Percentiles rank a stretch among this genome's conserved stretches.
Conservation (phyloP, 2,329 filamentous ascomycete genomes). For the Pyricularia sp. region DNA sequence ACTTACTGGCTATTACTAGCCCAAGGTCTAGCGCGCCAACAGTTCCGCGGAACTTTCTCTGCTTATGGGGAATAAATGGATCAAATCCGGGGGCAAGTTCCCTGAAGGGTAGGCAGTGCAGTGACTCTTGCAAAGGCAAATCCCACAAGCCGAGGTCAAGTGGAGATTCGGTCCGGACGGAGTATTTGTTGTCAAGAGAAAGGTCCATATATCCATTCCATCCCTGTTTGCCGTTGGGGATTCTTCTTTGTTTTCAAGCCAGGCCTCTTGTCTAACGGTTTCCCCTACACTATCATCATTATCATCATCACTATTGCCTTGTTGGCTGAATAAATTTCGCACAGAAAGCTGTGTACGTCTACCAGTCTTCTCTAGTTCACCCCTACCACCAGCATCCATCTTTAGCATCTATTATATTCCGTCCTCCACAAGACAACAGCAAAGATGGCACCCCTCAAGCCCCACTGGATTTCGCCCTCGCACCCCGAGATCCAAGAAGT, state of each 20-base stretch:
- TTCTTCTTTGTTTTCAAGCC: neutral
- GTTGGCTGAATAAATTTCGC: neutral
- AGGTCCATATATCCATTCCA: neutral
- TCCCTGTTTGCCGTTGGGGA: neutral
- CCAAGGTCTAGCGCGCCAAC: neutral
- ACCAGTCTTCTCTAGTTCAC: neutral
- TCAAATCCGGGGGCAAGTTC: neutral
- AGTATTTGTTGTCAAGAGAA: neutral
- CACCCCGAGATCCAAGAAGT: conserved; percentile 50
- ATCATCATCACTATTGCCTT: no score
- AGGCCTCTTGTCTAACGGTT: neutral
- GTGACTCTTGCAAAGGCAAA: neutral
- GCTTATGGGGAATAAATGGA: neutral
- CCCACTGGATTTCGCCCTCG: conserved; percentile 41
- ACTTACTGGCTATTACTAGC: neutral
- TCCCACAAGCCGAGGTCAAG: neutral
- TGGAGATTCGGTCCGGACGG: neutral
- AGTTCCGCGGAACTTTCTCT: neutral
- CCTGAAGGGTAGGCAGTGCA: neutral
- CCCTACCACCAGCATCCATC: neutral
- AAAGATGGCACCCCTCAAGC: conserved; percentile 44
- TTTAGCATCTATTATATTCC: neutral
- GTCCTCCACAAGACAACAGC: neutral
- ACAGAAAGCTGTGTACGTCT: neutral
- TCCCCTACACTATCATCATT: no score